phyloP scores from a whole-genome alignment of 495 filamentous ascomycete genomes.

The Penicillium samsonianum region DNA sequence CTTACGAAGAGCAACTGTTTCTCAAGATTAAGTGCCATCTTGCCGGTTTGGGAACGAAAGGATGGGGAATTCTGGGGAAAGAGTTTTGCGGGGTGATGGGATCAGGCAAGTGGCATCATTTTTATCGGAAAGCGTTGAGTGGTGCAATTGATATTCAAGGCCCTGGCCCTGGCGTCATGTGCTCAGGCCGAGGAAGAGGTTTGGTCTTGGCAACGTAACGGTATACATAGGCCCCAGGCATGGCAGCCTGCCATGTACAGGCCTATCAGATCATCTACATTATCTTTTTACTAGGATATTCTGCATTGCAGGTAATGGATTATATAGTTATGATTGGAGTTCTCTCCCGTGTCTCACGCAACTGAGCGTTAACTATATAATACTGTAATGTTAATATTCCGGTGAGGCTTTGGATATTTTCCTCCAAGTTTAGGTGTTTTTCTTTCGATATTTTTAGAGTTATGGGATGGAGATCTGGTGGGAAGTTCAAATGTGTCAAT shows the following conservation, averaged over 20 bases:
- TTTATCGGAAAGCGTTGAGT: conserved; percentile 6
- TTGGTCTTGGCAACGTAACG: conserved; percentile 6
- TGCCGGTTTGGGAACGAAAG: conserved; percentile 11
- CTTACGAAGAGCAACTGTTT: conserved; percentile 79
- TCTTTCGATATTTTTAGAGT: not conserved
- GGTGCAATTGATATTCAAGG: conserved; percentile 8
- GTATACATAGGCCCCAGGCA: not conserved
- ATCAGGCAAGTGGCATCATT: conserved; percentile 6
- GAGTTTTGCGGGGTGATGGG: conserved; percentile 12
- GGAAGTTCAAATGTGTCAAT: not conserved
- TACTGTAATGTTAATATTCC: not conserved
- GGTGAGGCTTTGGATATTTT: not conserved
- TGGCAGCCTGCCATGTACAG: not conserved
- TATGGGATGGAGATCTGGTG: not conserved
- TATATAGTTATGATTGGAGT: not conserved
- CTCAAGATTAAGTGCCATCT: conserved; percentile 75
- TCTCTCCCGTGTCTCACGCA: not conserved
- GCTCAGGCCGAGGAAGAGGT: conserved; percentile 17
- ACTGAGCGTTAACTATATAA: not conserved
- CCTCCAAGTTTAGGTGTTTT: not conserved
- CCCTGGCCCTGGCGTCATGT: conserved; percentile 20
- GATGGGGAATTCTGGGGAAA: conserved; percentile 4
- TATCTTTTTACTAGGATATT: not conserved
- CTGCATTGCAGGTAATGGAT: not conserved
- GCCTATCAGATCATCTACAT: not conserved